Evolutionary conservation across 495 filamentous ascomycete genomes (phyloP).

Genomic region (Daldinia grandis): DNA sequence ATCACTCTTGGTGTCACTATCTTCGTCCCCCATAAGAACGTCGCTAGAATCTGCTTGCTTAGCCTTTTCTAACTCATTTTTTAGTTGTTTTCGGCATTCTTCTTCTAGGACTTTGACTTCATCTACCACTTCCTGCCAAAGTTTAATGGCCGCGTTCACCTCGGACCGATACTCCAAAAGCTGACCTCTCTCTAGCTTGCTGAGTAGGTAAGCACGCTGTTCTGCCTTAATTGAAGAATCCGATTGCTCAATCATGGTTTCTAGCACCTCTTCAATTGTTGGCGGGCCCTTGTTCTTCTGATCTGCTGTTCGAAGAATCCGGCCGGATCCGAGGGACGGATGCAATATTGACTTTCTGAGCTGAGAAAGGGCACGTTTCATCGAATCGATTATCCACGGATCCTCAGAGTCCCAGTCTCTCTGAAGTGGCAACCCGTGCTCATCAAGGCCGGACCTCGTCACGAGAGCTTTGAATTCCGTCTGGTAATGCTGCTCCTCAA

Average conservation of each 20-base stretch:
- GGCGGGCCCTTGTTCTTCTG: slow-evolving; percentile 68
- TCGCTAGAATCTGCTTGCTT: slow-evolving; percentile 42
- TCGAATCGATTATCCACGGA: slow-evolving; percentile 63
- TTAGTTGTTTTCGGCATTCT: slow-evolving; percentile 70
- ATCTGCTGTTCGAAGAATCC: not conserved
- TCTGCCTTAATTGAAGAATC: slow-evolving; percentile 69
- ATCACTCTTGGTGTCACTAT: slow-evolving; percentile 45
- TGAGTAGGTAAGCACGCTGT: slow-evolving; percentile 69
- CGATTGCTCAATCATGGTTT: slow-evolving; percentile 87
- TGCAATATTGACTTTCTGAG: slow-evolving; percentile 90
- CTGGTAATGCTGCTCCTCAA: slow-evolving; percentile 89
- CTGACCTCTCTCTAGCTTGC: slow-evolving; percentile 74
- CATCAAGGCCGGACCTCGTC: slow-evolving; percentile 69
- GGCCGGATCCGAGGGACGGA: slow-evolving; percentile 69
- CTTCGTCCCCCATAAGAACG: slow-evolving; percentile 51
- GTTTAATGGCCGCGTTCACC: slow-evolving; percentile 63
- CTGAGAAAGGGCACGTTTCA: slow-evolving; percentile 61
- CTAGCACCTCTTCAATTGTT: slow-evolving; percentile 85
- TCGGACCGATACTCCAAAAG: slow-evolving; percentile 69
- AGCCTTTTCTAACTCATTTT: slow-evolving; percentile 59
- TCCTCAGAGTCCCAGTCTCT: slow-evolving; percentile 71
- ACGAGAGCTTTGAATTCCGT: slow-evolving; percentile 77
- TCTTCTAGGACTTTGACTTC: slow-evolving; percentile 65
- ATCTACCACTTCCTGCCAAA: slow-evolving; percentile 71
- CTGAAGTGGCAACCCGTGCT: slow-evolving; percentile 65